Evolutionary conservation across 345 rosid genomes (phyloP), one percentile per base, ranked within the genome.

Genomic region (Trapa bicornis): DNA sequence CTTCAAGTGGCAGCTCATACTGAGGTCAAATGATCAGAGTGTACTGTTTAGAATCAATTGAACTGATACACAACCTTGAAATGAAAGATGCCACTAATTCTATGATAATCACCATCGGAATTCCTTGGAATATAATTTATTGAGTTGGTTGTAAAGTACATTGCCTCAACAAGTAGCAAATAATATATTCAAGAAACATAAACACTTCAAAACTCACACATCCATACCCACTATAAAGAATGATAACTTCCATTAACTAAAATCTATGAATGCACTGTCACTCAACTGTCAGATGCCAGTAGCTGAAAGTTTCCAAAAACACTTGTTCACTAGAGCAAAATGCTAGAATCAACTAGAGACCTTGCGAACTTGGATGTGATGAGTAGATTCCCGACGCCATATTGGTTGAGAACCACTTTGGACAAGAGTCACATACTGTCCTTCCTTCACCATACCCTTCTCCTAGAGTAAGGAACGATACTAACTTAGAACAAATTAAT

Each of bases 381-480:
- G 97, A 72, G 95, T 86, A 71, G 97, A 88, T 78, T 94, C 95
- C 70, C 52, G 78, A 67, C 97, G 96, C 97, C 99, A 94, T 68
- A 90, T 90, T 16, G 99, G 95, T 63, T 88, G 99, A 0, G 97
- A 86, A 12, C 99, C 99, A 43, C 97, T 94, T 73, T 90, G 97
- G 57, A 94, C 99, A 64, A 94, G 92, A 33, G 95, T 94, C 35
- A 94, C 87, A 32, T 79, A 63, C 66, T 84, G 82, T 66, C 95
- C 99, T 72, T 83, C 83, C 74, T 71, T 75, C 75, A 91, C 70
- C 76, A 88, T 78, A 65, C 83, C 74, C 74, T 89, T 85, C 50
- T 77, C 79, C 98, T 92, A 76, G 32, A 80, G 54, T 73, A 75
- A 65, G 15, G 16, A 61, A 61, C 17, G 65, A 13, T 14, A 9